A percentile compares a stretch with the other conserved stretches of the same genome.
Conservation (phyloP, 106 monocot species). For the Dioscorea alata region DNA sequence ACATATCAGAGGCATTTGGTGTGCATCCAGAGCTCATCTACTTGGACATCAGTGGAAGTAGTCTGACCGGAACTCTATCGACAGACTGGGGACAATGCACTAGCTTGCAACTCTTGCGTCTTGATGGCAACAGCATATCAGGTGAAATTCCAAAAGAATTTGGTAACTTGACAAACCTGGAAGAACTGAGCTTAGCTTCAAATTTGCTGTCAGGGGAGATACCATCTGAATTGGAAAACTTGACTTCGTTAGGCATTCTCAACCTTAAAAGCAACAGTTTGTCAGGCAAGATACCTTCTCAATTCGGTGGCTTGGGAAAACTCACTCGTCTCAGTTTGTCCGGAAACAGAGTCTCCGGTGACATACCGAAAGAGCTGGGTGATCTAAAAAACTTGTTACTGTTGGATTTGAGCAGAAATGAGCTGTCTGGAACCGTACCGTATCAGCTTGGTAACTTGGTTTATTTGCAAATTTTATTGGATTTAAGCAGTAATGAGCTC, state of each 20-base stretch:
- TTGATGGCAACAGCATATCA: constrained; percentile 40
- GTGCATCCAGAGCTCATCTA: constrained; percentile 31
- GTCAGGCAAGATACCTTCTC: constrained; percentile 36
- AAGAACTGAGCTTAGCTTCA: constrained; percentile 26
- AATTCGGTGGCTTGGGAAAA: constrained; percentile 14
- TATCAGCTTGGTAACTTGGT: constrained; percentile 6
- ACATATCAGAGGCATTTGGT: constrained; percentile 52
- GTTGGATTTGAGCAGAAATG: constrained; percentile 5
- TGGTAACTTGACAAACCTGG: constrained; percentile 18
- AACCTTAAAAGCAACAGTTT: constrained; percentile 41
- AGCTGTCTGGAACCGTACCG: constrained; percentile 43
- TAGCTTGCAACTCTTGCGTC: constrained; percentile 25
- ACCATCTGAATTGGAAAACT: constrained; percentile 28
- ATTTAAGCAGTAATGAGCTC: constrained; percentile 59
- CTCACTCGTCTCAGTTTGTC: constrained; percentile 44
- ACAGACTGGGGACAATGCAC: constrained; percentile 51
- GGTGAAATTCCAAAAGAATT: constrained; percentile 39
- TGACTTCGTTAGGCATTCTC: constrained; percentile 28
- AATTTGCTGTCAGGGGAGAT: constrained; percentile 50
- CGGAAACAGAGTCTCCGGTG: constrained; percentile 36
- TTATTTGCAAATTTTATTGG: constrained; percentile 17
- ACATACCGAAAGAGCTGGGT: constrained; percentile 34
- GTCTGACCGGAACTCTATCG: constrained; percentile 53
- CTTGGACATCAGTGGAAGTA: constrained; percentile 50
- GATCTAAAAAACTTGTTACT: constrained; percentile 5